Conservation (phyloP, 176 grass and related monocot species). For the sorghum (Sorghum bicolor) region DNA sequence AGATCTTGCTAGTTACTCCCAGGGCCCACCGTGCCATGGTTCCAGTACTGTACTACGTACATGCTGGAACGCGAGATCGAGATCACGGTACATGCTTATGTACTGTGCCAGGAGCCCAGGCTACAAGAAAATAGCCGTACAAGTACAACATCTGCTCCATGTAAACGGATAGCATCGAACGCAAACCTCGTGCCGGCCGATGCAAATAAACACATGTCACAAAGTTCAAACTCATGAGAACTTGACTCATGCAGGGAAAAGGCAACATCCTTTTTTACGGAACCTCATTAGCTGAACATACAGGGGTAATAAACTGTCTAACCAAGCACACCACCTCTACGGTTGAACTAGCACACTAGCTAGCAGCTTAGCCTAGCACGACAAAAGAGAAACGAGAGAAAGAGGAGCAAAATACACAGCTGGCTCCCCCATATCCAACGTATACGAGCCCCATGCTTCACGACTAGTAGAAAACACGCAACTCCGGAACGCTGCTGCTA, state of each 20-base stretch:
- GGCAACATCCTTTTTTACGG: not conserved
- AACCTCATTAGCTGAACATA: not conserved
- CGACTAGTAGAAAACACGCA: not conserved
- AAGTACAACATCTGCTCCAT: not conserved
- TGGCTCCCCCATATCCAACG: not conserved
- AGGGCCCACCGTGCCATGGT: not conserved
- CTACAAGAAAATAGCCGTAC: not conserved
- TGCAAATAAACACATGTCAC: not conserved
- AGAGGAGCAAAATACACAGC: not conserved
- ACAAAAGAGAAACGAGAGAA: not conserved
- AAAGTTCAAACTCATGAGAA: not conserved
- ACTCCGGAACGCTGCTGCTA: not conserved
- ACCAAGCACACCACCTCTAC: not conserved
- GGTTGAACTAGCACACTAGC: not conserved
- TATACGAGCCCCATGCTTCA: not conserved
- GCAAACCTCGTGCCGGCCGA: not conserved
- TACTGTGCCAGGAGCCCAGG: not conserved
- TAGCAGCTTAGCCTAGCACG: not conserved
- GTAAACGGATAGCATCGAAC: not conserved
- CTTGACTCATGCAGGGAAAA: not conserved
- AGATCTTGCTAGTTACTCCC: not conserved
- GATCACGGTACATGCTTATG: not conserved
- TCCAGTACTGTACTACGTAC: not conserved
- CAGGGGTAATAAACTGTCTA: not conserved
- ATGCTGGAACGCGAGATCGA: not conserved